Evolutionary conservation across 805 yeast species (phyloP), one percentile per base, ranked within the genome.

Genomic region (Brettanomyces custersianus): DNA sequence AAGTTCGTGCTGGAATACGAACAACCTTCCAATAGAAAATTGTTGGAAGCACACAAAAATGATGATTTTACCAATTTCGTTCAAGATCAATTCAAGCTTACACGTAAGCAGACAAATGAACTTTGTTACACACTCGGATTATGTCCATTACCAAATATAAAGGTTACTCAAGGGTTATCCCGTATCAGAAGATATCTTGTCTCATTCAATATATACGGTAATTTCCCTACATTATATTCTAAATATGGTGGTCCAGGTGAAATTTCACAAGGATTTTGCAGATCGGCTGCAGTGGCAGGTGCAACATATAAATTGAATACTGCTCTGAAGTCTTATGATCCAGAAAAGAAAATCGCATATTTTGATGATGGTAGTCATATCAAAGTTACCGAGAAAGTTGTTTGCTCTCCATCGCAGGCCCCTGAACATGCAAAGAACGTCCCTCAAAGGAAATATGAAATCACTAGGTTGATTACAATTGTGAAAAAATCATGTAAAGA

Each of bases 251-350:
- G 95, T 3, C 88, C 95, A 0, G 96, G 97, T 36, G 98, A 90
- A 60, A 65, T 90, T 20, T 79, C 95, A 12, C 98, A 90, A 62
- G 98, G 96, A 2, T 90, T 92, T 59, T 90, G 96, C 62, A 72
- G 98, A 48, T 82, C 94, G 39, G 97, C 97, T 4, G 98, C 98
- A 11, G 97, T 90, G 43, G 97, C 92, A 15, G 97, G 97, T 37
- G 81, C 96, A 37, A 85, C 94, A 23, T 90, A 92, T 62, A 86
- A 87, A 57, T 66, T 90, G 38, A 77, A 80, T 52, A 80, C 92
- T 12, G 62, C 68, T 27, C 59, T 90, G 35, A 62, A 62, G 4
- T 72, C 74, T 25, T 86, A 65, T 59, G 90, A 90, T 54, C 74
- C 80, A 24, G 61, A 56, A 20, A 62, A 74, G 21, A 79, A 82